Percentiles rank a stretch among this genome's conserved stretches.
These are phyloP conservation scores for Calonectria hongkongensis DNA, from an alignment of 2,329 filamentous ascomycete genomes.

Conservation along the genomic window DNA sequence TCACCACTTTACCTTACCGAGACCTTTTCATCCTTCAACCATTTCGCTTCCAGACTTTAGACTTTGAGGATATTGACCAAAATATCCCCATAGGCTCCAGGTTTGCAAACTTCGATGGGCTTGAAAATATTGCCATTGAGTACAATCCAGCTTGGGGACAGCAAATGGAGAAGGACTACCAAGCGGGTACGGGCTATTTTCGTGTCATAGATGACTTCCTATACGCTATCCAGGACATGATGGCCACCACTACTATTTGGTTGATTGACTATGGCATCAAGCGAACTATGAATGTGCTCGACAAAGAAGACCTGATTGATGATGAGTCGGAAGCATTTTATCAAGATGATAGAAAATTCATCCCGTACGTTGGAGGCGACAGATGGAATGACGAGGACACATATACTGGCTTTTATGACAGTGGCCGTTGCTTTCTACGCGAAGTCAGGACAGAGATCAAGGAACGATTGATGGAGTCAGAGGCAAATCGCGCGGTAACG, in stretches of 20 bases:
- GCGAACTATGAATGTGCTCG: background rate
- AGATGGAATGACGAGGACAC: background rate
- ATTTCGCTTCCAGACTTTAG: background rate
- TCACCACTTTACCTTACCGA: constrained; percentile 28
- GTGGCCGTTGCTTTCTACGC: background rate
- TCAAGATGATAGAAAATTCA: background rate
- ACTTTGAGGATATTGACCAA: background rate
- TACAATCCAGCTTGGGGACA: constrained; percentile 36
- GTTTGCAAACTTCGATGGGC: background rate
- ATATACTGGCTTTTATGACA: background rate
- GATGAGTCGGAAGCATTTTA: background rate
- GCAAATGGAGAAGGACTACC: background rate
- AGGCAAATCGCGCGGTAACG: background rate
- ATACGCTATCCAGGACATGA: background rate
- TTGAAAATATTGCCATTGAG: constrained; percentile 24
- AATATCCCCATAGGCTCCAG: constrained; percentile 7
- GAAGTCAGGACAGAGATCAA: background rate
- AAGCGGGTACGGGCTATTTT: background rate
- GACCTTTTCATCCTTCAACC: constrained; percentile 41
- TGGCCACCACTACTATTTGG: background rate
- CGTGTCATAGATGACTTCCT: background rate
- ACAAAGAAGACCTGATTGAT: background rate
- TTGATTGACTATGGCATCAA: background rate
- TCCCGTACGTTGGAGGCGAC: background rate
- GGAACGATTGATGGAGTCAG: background rate